Evolutionary conservation across 352 stramenopile genomes (phyloP), one percentile per base, ranked within the genome.

Genomic region (Phytophthora macrochlamydospora): DNA sequence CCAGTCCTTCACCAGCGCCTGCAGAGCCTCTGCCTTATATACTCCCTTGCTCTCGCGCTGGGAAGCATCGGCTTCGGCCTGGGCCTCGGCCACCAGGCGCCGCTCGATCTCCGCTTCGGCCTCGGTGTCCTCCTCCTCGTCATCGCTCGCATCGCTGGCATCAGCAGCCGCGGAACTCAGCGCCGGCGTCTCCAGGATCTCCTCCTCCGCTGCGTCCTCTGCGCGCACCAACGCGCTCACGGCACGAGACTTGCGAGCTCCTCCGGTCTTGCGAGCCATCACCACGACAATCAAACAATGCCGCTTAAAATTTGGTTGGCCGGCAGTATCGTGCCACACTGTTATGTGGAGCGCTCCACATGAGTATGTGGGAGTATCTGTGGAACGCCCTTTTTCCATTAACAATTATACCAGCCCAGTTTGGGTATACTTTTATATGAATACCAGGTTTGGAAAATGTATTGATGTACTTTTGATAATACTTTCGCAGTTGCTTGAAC

Each of bases 121-220:
- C 46, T 90, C 81, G 3, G 81, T 83, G 0, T 83, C 69, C 2
- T 51, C 53, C 13, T 85, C 76, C 7, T 84, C 82, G 33, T 81
- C 69, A 4, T 90, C 74, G 30, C 71, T 71, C 48, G 57, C 62
- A n/a, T 75, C 75, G 51, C 55, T 65, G 56, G 51, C 38, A 14
- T 52, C 52, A 29, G 29, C 57, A 4, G 57, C 55, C 0, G 55
- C 73, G 6, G 76, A 80, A 45, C 82, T 92, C 28, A 95, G 73
- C 13, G 84, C 85, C 13, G 87, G 85, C 63, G 87, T 92, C 75
- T 93, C 83, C 18, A 95, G 81, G 54, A 95, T 93, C 60, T 95
- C 87, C 53, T 91, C 79, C 62, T 95, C 87, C 0, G 83, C 81
- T 2, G 85, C 85, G 51, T 91, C 77, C 57, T 95, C 87, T 1